phyloP scores from a whole-genome alignment of 257 asterid species.

The Knoxia roxburghii region DNA sequence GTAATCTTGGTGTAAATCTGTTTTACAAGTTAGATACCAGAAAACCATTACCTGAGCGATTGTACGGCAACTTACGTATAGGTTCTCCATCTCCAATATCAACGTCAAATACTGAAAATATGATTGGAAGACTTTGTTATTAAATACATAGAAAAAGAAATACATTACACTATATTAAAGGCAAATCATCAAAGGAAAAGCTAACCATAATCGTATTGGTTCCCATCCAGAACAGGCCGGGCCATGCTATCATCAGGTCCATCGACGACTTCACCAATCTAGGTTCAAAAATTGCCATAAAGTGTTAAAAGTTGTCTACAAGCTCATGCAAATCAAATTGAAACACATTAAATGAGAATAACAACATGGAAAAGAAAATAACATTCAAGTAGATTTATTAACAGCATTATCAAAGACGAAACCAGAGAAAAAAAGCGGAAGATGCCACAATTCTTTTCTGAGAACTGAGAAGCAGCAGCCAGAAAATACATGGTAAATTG shows the following conservation, averaged over 20 bases:
- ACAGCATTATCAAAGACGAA: background rate
- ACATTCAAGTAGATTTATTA: too few relatives aligned
- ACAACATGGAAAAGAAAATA: background rate
- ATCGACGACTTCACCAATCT: conserved; percentile 98
- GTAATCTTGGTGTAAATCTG: background rate
- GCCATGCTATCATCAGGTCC: conserved; percentile 74
- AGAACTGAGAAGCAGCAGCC: background rate
- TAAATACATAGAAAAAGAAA: conserved; percentile 11
- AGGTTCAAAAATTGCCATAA: background rate
- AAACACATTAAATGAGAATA: background rate
- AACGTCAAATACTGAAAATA: conserved; percentile 80
- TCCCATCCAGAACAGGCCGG: conserved; percentile 55
- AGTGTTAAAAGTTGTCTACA: background rate
- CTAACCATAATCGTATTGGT: conserved; percentile 81
- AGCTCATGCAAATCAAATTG: background rate
- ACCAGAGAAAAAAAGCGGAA: background rate
- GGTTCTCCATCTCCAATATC: conserved; percentile 99
- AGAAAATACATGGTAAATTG: too few relatives aligned
- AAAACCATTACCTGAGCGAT: conserved; percentile 67
- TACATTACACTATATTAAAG: conserved; percentile 14
- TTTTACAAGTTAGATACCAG: background rate
- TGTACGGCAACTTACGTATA: conserved; percentile 85
- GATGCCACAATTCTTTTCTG: background rate
- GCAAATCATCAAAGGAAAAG: conserved; percentile 18
- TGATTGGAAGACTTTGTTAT: conserved; percentile 25